Evolutionary conservation across 805 yeast species (phyloP).

Genomic region (Kockiozyma suomiensis): DNA sequence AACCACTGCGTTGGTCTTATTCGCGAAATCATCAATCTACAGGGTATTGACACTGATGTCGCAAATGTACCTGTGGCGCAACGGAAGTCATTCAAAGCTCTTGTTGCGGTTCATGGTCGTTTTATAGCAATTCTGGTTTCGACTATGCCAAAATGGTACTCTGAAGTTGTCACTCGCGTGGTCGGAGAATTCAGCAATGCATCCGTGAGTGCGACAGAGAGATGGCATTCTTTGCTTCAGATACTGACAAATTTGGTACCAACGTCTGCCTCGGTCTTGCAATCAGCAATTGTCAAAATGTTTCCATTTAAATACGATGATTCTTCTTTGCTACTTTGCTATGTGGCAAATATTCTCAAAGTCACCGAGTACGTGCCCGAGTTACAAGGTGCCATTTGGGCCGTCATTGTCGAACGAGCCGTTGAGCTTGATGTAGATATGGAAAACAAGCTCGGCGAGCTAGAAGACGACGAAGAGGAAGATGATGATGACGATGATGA

Average conservation of each 20-base stretch:
- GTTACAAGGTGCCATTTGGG: conserved; percentile 75
- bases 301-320: conserved; percentile 82
- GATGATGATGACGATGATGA: conserved; percentile 47
- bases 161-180: conserved; percentile 73
- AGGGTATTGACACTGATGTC: conserved; percentile 58
- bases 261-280: conserved; percentile 70
- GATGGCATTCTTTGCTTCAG: conserved; percentile 67
- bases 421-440: conserved; percentile 90
- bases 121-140: conserved; percentile 80
- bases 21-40: conserved; percentile 60
- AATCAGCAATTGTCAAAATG: conserved; percentile 55
- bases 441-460: conserved; percentile 82
- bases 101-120: conserved; percentile 56
- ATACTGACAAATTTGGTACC: conserved; percentile 76
- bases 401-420: conserved; percentile 71
- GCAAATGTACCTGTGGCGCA: conserved; percentile 44
- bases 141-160: conserved; percentile 87
- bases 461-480: conserved; percentile 72
- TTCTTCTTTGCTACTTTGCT: conserved; percentile 57
- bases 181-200: conserved; percentile 57
- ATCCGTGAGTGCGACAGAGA: conserved; percentile 38
- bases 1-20: conserved; percentile 55
- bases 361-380: conserved; percentile 74
- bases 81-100: background rate
- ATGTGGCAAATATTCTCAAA: conserved; percentile 63